Evolutionary conservation across 176 grass and related monocot species (phyloP), one percentile per base, ranked within the genome.

Genomic region (Themeda triandra): DNA sequence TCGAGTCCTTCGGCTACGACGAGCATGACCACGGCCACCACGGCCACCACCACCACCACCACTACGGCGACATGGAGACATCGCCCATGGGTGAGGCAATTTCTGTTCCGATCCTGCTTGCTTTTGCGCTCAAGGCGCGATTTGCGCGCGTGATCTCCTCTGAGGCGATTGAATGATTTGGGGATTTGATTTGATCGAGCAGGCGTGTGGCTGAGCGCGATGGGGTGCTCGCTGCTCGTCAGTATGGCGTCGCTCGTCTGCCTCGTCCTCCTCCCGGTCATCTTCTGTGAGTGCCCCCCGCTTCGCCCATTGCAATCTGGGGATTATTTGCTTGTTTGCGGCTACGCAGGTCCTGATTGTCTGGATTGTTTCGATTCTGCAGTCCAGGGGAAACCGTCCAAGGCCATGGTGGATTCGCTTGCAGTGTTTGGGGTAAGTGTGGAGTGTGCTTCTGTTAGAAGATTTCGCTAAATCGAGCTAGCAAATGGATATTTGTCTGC

Each of bases 381-480:
- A 99, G 97, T 94, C 82, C 92, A 99, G 83, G 96, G 96, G 79
- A 92, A 99, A 81, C 96, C 90, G 12, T 99, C 96, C 0, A 99
- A 99, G 84, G 82, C 84, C 59, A 69, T 99, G 25, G 93, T 99
- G 69, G 93, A 99, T 73, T 87, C 88, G 45, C 86, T 99, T 75
- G 96, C 96, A 27, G 53, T 99, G 63, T 99, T 99, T 75, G 96
- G 96, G 90, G 96, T 99, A 92, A 82, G 90, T 85, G 32, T 46
- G 37, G 35, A 68, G n/a, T 63, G 17, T 85, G 30, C 37, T 56
- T 37, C 82, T 83, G 12, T 77, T 62, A 76, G 40, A 75, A 12
- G 10, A 41, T 83, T 69, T 11, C 36, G 1, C 14, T 21, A 35
- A 31, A 45, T 18, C 28, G 41, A 68, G 14, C 33, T 24, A 59